These are phyloP conservation scores for Hymenoscyphus repandus DNA, from an alignment of 2,329 filamentous ascomycete species.

Conservation along the genomic window DNA sequence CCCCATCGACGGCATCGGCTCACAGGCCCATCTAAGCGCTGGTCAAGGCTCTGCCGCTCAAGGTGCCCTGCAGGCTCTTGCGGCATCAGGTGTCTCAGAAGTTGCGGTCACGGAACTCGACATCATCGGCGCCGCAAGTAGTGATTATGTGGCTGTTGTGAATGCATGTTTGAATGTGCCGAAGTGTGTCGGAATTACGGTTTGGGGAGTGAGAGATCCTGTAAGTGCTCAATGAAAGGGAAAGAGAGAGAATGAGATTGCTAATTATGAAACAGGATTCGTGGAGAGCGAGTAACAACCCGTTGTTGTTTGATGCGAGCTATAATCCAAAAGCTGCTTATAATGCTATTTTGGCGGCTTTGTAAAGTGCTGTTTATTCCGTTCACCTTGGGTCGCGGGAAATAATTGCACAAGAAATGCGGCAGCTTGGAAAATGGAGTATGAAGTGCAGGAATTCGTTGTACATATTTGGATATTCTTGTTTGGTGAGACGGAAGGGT, in stretches of 20 bases:
- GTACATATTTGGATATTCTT: neutral
- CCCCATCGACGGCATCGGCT: constrained; percentile 59
- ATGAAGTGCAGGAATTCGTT: neutral
- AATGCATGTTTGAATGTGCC: constrained; percentile 10
- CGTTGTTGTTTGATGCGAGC: constrained; percentile 48
- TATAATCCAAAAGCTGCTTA: constrained; percentile 49
- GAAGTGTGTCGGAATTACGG: constrained; percentile 16
- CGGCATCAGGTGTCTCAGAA: constrained; percentile 47
- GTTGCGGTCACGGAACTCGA: constrained; percentile 58
- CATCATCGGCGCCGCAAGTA: constrained; percentile 35
- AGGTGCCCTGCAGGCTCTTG: constrained; percentile 27
- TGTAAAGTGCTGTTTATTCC: constrained; percentile 7
- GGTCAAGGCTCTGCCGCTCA: constrained; percentile 8
- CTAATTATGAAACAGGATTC: constrained; percentile 5
- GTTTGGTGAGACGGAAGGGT: neutral
- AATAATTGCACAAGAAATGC: no score
- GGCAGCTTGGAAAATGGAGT: neutral
- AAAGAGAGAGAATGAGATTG: neutral
- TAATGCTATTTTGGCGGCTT: constrained; percentile 32
- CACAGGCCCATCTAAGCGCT: constrained; percentile 26
- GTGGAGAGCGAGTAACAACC: constrained; percentile 39
- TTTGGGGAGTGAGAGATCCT: constrained; percentile 13
- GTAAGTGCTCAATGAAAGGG: neutral
- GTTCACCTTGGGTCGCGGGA: neutral
- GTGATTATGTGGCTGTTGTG: constrained; percentile 25